These are phyloP conservation scores for Antrodiella citrinella DNA, from an alignment of 768 basidiomycete species.

Conservation along the genomic window DNA sequence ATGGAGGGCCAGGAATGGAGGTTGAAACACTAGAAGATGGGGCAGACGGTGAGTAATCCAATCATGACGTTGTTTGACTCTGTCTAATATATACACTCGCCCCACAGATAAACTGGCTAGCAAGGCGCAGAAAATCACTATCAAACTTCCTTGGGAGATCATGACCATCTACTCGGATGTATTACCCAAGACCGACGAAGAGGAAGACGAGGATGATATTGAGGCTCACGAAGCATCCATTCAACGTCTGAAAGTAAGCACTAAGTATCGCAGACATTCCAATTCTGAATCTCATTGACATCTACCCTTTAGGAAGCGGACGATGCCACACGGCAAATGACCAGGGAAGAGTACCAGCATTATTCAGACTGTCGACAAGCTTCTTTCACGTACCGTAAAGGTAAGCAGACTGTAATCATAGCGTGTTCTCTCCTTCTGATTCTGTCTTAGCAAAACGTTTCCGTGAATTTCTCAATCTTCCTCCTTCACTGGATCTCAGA, in stretches of 20 bases:
- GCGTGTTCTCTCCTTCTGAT: neutral
- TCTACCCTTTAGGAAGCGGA: constrained; percentile 69
- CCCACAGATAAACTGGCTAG: constrained; percentile 64
- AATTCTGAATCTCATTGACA: constrained; percentile 6
- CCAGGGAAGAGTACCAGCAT: constrained; percentile 92
- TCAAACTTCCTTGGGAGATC: constrained; percentile 95
- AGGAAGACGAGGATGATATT: constrained; percentile 93
- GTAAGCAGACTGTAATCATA: constrained; percentile 30
- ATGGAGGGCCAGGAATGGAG: constrained; percentile 72
- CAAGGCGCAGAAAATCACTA: constrained; percentile 88
- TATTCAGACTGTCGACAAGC: constrained; percentile 96
- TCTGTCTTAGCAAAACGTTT: constrained; percentile 76
- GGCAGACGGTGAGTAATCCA: constrained; percentile 47
- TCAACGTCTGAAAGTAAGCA: constrained; percentile 62
- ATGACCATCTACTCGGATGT: constrained; percentile 88
- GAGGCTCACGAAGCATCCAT: constrained; percentile 95
- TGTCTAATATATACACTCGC: neutral
- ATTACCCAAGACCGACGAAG: constrained; percentile 86
- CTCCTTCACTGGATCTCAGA: constrained; percentile 78
- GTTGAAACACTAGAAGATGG: constrained; percentile 81
- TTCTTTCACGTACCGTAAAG: constrained; percentile 95
- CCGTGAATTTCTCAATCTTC: constrained; percentile 87
- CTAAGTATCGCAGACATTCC: neutral
- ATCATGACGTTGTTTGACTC: neutral
- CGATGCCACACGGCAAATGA: constrained; percentile 92